Percentiles rank a stretch among this genome's conserved stretches.
These are phyloP conservation scores for Conticribra guillardii DNA, from an alignment of 108 stramenopile species.

Conservation along the genomic window DNA sequence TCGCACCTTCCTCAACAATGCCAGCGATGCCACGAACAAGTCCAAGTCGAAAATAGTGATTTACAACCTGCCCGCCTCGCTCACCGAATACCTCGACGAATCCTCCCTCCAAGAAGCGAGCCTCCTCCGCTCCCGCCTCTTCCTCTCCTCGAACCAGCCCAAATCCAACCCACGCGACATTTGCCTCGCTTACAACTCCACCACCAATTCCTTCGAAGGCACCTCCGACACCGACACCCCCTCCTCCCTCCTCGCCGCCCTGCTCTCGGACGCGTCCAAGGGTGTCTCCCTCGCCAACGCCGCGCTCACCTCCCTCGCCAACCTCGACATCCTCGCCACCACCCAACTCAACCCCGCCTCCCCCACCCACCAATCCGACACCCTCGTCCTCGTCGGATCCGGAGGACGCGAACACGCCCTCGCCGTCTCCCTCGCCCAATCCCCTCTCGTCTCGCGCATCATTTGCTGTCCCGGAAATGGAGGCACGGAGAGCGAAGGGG, in stretches of 20 bases:
- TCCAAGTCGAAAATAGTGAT: slow-evolving; percentile 42
- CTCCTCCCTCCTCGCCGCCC: slow-evolving; percentile 33
- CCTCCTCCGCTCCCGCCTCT: slow-evolving; percentile 58
- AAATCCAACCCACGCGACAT: slow-evolving; percentile 23
- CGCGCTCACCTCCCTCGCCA: slow-evolving; percentile 16
- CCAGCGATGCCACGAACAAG: slow-evolving; percentile 17
- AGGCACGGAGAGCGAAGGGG: slow-evolving; percentile 75
- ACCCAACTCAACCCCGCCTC: slow-evolving; percentile 57
- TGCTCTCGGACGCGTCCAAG: slow-evolving; percentile 7
- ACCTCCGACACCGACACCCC: slow-evolving; percentile 28
- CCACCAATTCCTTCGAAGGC: slow-evolving; percentile 49
- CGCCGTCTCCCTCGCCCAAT: slow-evolving; percentile 79
- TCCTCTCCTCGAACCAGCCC: slow-evolving; percentile 24
- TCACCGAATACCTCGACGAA: slow-evolving; percentile 70
- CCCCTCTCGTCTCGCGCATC: slow-evolving; percentile 74
- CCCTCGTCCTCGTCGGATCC: slow-evolving; percentile 84
- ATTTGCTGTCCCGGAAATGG: slow-evolving; percentile 89
- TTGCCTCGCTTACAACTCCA: slow-evolving; percentile 66
- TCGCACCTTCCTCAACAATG: slow-evolving; percentile 66
- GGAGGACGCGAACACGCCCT: slow-evolving; percentile 91
- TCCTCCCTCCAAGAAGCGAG: slow-evolving; percentile 58
- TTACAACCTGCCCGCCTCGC: slow-evolving; percentile 74
- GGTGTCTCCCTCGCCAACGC: slow-evolving; percentile 30
- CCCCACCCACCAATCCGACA: slow-evolving; percentile 45
- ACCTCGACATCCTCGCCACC: slow-evolving; percentile 34